Conservation (phyloP, 176 grass and related monocot genomes). For the Raddia distichophylla region DNA sequence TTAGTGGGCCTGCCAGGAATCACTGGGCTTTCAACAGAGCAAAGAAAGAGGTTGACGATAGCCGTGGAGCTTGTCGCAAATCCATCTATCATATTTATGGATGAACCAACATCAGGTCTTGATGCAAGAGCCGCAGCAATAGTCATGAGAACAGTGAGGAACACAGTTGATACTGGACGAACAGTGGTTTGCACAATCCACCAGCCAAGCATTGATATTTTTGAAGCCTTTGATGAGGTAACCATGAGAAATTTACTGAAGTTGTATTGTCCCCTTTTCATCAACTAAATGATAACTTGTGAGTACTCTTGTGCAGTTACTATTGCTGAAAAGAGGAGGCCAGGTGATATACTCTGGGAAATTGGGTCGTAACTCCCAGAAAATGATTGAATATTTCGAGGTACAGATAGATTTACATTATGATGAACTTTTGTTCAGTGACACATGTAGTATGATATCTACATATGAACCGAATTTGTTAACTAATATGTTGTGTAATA, state of each 20-base stretch:
- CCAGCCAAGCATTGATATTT: constrained; percentile 98
- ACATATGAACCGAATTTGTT: neutral
- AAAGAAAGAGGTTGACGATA: constrained; percentile 95
- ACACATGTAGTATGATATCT: constrained; percentile 7
- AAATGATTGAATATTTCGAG: constrained; percentile 95
- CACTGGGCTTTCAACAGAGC: constrained; percentile 91
- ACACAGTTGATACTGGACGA: constrained; percentile 95
- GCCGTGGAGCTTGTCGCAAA: constrained; percentile 97
- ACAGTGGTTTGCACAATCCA: constrained; percentile 99
- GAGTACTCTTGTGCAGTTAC: constrained; percentile 51
- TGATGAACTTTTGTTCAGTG: neutral
- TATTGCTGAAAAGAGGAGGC: constrained; percentile 97
- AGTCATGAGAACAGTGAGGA: constrained; percentile 98
- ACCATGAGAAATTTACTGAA: constrained; percentile 16
- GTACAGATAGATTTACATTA: constrained; percentile 44
- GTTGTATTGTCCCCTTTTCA: constrained; percentile 10
- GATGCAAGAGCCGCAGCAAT: constrained; percentile 98
- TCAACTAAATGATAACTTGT: neutral
- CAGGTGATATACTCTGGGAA: constrained; percentile 92
- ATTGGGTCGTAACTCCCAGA: constrained; percentile 78
- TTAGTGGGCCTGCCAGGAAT: constrained; percentile 93
- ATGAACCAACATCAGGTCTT: constrained; percentile 98
- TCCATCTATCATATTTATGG: constrained; percentile 99
- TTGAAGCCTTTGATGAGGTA: constrained; percentile 99
- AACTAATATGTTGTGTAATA: constrained; percentile 31